These are phyloP conservation scores for Puccinia horiana DNA, from an alignment of 1,284 basidiomycete species.

Conservation along the genomic window DNA sequence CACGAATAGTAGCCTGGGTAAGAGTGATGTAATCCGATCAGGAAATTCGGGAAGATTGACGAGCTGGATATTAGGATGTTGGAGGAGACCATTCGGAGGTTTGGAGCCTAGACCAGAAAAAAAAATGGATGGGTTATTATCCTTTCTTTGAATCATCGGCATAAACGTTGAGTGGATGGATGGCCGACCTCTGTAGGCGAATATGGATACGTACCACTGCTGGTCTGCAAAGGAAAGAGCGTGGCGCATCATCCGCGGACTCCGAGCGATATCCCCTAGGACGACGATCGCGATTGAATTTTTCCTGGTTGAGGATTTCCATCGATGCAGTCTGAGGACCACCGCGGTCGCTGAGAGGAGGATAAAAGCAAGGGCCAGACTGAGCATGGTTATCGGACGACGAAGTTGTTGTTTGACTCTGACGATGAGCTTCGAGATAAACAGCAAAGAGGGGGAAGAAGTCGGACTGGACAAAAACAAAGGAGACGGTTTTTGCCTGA, in stretches of 20 bases:
- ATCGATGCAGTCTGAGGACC: neutral
- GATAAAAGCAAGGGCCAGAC: neutral
- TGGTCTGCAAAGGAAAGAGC: constrained; percentile 83
- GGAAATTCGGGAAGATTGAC: constrained; percentile 31
- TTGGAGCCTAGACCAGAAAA: constrained; percentile 8
- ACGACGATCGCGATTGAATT: constrained; percentile 79
- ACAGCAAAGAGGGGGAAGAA: too few species aligned
- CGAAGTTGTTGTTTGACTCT: too few species aligned
- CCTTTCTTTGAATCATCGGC: neutral
- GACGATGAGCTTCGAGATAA: too few species aligned
- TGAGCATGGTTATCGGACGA: neutral
- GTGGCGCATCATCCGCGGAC: constrained; percentile 98
- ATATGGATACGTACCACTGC: constrained; percentile 75
- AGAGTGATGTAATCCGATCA: neutral
- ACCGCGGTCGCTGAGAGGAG: neutral
- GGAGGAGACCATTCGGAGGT: constrained; percentile 22
- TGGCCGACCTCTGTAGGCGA: constrained; percentile 78
- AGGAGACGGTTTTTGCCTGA: constrained; percentile 20
- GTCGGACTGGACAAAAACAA: neutral
- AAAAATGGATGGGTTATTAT: neutral
- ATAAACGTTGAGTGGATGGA: neutral
- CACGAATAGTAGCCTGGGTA: constrained; percentile 36
- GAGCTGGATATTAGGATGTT: constrained; percentile 39
- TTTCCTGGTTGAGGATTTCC: neutral
- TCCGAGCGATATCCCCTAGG: constrained; percentile 90